phyloP scores from a whole-genome alignment of 805 yeast genomes.

The Wickerhamiella australiensis region DNA sequence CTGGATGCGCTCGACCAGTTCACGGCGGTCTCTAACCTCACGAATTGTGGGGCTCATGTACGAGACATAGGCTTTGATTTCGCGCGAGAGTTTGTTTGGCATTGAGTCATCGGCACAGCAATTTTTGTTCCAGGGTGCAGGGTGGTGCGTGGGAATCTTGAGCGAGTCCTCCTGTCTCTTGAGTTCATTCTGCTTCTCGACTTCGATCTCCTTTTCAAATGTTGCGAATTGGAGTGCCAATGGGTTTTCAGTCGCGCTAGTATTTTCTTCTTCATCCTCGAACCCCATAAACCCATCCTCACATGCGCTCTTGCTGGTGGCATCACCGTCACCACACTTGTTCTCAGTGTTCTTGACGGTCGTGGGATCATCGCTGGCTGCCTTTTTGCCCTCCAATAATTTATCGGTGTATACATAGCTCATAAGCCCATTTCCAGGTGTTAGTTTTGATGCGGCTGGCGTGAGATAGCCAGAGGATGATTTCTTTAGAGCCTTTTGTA shows the following conservation, averaged over 20 bases:
- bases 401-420: slow-evolving; percentile 7
- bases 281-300: slow-evolving; percentile 15
- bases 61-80: slow-evolving; percentile 73
- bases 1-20: slow-evolving; percentile 49
- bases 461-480: slow-evolving; percentile 14
- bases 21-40: slow-evolving; percentile 58
- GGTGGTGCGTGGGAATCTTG: slow-evolving; percentile 10
- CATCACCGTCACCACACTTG: not conserved
- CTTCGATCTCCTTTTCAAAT: slow-evolving; percentile 7
- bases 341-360: no score
- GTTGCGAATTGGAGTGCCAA: slow-evolving; percentile 15
- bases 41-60: slow-evolving; percentile 74
- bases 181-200: slow-evolving; percentile 2
- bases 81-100: slow-evolving; percentile 43
- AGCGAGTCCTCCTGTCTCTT: slow-evolving; percentile 2
- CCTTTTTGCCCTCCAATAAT: not conserved
- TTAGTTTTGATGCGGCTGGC: slow-evolving; percentile 6
- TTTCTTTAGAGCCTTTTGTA: not conserved
- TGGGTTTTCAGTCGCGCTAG: slow-evolving; percentile 1
- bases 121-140: slow-evolving; percentile 11
- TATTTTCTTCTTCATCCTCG: slow-evolving; percentile 10
- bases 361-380: not conserved
- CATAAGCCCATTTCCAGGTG: slow-evolving; percentile 14
- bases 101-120: not conserved
- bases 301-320: no score